Percentiles rank a stretch among this genome's conserved stretches.
phyloP scores from a whole-genome alignment of 208 protist genomes.

The Leishmania tropica region DNA sequence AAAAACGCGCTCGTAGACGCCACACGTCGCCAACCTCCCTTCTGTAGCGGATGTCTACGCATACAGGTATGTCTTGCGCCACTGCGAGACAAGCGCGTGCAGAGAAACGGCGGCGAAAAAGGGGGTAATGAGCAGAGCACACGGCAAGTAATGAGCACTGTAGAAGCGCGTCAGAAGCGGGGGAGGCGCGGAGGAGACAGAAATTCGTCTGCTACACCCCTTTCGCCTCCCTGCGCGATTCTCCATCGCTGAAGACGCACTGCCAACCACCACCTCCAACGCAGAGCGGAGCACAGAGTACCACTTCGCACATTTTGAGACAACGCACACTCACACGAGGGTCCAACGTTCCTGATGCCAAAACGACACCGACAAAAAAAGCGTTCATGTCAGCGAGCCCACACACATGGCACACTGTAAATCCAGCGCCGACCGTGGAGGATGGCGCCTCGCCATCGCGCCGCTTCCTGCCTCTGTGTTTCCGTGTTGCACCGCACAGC shows the following conservation, averaged over 20 bases:
- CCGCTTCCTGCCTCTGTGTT: slow-evolving; percentile 3
- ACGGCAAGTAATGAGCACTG: background rate
- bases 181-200: background rate
- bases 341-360: background rate
- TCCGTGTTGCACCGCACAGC: background rate
- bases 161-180: background rate
- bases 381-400: background rate
- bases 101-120: no score
- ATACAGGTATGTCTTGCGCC: background rate
- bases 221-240: background rate
- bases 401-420: background rate
- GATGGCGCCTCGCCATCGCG: background rate
- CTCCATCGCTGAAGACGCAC: background rate
- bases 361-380: background rate
- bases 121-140: background rate
- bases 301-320: background rate
- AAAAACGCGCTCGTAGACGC: background rate
- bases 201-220: background rate
- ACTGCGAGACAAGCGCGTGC: no score
- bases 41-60: background rate
- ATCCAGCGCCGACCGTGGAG: background rate
- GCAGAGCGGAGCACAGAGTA: background rate
- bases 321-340: background rate
- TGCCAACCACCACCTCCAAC: background rate
- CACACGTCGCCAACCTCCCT: background rate